Base-by-base conservation (phyloP, 306 rosid genomes). In the Oxytropis ochrocephala region DNA sequence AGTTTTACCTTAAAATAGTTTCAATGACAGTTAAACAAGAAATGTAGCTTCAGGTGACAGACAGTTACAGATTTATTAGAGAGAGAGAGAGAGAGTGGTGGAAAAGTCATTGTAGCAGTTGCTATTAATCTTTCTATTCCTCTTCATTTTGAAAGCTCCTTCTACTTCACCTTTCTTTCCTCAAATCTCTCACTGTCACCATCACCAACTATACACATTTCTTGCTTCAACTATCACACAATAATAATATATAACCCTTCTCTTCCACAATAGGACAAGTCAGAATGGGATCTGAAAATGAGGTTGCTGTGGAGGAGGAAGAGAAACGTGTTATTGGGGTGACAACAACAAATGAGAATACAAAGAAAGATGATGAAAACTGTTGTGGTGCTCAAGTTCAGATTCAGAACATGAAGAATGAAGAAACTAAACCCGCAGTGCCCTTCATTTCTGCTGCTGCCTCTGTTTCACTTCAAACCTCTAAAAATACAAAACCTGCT, bases 211-310 rank as follows among this genome's bases (percentile, higher is more conserved):
- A 59, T 81, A 59, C 77, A 55, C 79, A 82, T 82, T 78, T 78
- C 83, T 83, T 79, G 81, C 93, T 81, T 72, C 85, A 81, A 81
- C 86, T 69, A 50, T 79, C 84, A 14, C 51, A 32, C 38, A 62
- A 36, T 16, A 67, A 39, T 72, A 60, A 76, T 73, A 56, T 52
- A 27, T 62, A 57, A 81, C 4, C 69, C 46, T 33, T 0, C 35
- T 24, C 73, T 33, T 49, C 73, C 35, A 46, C 54, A 47, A 2
- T 21, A 21, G 24, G 1, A 21, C 3, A 24, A 24, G 3, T 24
- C 3, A 53, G 44, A 52, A 94, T 95, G 99, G 95, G 89, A 64
- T 82, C 92, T 74, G 85, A 77, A 83, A 84, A 67, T 36, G 92
- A 86, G 64, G 78, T 85, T 54, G 71, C 69, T 72, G 72, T 77